These are phyloP conservation scores for Citrullus colocynthis DNA, from an alignment of 306 rosid species.

Conservation along the genomic window DNA sequence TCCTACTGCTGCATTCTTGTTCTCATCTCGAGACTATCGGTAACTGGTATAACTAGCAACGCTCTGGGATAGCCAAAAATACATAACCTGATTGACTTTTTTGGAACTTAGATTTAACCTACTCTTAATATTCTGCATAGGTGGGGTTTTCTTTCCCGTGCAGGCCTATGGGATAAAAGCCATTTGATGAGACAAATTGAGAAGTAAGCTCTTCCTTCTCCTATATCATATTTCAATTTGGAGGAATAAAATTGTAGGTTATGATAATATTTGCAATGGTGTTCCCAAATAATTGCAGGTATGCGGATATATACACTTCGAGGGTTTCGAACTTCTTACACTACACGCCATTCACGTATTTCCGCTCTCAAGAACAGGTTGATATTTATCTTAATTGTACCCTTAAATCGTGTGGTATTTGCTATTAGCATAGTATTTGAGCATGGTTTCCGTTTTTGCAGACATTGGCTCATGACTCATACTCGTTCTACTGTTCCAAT, in stretches of 20 bases:
- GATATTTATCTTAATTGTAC: background rate
- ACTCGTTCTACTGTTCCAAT: slow-evolving; percentile 24
- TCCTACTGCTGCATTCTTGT: background rate
- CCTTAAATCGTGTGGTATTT: background rate
- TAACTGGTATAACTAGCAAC: background rate
- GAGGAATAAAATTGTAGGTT: background rate
- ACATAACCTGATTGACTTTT: background rate
- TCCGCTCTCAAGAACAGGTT: slow-evolving; percentile 97
- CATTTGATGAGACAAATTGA: slow-evolving; percentile 97
- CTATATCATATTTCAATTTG: background rate
- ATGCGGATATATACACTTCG: slow-evolving; percentile 97
- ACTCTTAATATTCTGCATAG: slow-evolving; percentile 26
- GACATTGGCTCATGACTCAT: slow-evolving; percentile 92
- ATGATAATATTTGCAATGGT: background rate
- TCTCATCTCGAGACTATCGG: background rate
- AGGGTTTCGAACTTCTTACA: slow-evolving; percentile 85
- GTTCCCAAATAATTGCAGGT: slow-evolving; percentile 29
- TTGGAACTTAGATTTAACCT: background rate
- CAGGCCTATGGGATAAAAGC: slow-evolving; percentile 96
- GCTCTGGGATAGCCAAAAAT: background rate
- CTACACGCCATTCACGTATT: slow-evolving; percentile 93
- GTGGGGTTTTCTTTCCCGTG: slow-evolving; percentile 98
- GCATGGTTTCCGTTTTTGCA: slow-evolving; percentile 24
- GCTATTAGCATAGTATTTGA: background rate
- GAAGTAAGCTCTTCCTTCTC: slow-evolving; percentile 46